Percentiles rank a stretch among this genome's conserved stretches.
phyloP scores from a whole-genome alignment of 345 rosid genomes.

The Garcia nutans region DNA sequence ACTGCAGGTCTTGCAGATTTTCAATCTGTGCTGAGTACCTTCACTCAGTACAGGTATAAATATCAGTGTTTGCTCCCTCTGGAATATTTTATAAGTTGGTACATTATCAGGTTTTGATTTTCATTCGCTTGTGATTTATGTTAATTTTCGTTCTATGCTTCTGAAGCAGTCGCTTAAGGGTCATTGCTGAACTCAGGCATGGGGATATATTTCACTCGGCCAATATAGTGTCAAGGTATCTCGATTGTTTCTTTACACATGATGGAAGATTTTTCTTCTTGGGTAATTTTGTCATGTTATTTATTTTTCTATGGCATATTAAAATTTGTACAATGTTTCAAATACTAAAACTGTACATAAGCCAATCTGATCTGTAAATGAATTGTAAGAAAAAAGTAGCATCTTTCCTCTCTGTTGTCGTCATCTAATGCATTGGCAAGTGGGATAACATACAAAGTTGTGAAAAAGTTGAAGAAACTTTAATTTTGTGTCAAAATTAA shows the following conservation, averaged over 20 bases:
- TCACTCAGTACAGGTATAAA: conserved; percentile 82
- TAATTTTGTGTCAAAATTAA: not conserved
- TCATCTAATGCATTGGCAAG: not conserved
- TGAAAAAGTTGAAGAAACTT: not conserved
- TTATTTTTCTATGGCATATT: not conserved
- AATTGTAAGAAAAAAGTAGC: not conserved
- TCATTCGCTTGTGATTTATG: conserved; percentile 6
- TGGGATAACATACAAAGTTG: not conserved
- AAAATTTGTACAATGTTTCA: not conserved
- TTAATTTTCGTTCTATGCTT: conserved; percentile 14
- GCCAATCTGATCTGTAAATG: not conserved
- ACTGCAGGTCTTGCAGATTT: conserved; percentile 82
- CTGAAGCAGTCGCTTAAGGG: conserved; percentile 78
- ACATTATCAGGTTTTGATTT: conserved; percentile 2
- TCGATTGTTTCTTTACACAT: conserved; percentile 22
- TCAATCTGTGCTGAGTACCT: conserved; percentile 80
- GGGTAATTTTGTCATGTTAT: not conserved
- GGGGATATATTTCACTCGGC: conserved; percentile 97
- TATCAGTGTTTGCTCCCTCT: conserved; percentile 1
- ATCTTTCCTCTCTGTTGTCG: not conserved
- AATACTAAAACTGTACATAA: not conserved
- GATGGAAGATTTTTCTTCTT: not conserved
- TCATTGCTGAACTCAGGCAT: conserved; percentile 90
- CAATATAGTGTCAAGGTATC: conserved; percentile 93
- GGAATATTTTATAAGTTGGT: not conserved